phyloP scores from a whole-genome alignment of 441 rosid species.

The Raphanus hybrid region DNA sequence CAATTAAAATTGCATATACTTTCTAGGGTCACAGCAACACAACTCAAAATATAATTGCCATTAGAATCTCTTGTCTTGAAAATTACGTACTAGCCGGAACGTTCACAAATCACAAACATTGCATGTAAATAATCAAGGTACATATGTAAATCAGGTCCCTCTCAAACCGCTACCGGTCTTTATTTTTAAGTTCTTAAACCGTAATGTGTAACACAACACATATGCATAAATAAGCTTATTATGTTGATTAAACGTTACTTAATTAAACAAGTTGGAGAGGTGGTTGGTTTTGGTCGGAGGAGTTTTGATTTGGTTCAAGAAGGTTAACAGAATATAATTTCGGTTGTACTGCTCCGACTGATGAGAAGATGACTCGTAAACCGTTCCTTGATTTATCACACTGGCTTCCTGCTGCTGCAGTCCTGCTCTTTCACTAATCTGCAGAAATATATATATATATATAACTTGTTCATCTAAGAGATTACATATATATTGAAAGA shows the following conservation, averaged over 20 bases:
- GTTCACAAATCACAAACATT: conserved; percentile 6
- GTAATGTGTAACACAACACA: conserved; percentile 16
- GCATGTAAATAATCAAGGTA: conserved; percentile 13
- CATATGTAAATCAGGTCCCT: conserved; percentile 26
- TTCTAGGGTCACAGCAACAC: no score
- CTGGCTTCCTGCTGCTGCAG: conserved; percentile 49
- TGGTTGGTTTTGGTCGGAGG: conserved; percentile 53
- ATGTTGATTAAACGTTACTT: conserved; percentile 23
- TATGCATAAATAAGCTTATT: conserved; percentile 25
- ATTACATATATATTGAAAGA: background rate
- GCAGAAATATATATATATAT: conserved; percentile 11
- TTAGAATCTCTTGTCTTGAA: conserved; percentile 3
- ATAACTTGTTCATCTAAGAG: background rate
- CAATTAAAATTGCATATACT: no score
- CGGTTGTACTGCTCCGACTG: conserved; percentile 56
- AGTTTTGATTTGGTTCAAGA: conserved; percentile 60
- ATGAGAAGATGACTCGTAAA: conserved; percentile 49
- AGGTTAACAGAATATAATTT: conserved; percentile 66
- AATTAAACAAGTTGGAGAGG: conserved; percentile 80
- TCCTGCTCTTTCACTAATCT: conserved; percentile 78
- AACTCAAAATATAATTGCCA: no score
- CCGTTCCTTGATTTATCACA: conserved; percentile 46
- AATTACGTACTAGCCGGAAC: background rate
- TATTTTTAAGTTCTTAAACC: conserved; percentile 1
- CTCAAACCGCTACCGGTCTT: conserved; percentile 31